These are phyloP conservation scores for Pyricularia sp. DNA, from an alignment of 2,329 filamentous ascomycete species.

Conservation along the genomic window DNA sequence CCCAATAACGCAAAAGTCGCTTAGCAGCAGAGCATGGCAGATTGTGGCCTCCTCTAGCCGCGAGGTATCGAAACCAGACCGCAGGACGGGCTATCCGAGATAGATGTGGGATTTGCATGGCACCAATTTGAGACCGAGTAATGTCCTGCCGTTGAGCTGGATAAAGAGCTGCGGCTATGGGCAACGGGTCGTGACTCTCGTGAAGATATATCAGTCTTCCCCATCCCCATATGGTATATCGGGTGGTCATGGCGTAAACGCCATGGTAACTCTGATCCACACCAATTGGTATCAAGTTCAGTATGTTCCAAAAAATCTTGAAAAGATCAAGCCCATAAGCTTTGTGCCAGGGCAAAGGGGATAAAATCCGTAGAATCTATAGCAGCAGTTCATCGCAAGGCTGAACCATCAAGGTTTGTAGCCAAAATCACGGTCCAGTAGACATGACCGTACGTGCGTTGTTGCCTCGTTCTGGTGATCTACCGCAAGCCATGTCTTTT, in stretches of 20 bases:
- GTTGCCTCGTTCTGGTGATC: background rate
- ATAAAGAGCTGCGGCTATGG: background rate
- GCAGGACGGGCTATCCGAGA: background rate
- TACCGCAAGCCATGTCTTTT: background rate
- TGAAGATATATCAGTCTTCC: constrained; percentile 4
- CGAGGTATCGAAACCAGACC: background rate
- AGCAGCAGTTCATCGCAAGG: background rate
- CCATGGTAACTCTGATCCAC: background rate
- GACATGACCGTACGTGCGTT: background rate
- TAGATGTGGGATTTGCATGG: background rate
- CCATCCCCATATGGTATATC: constrained; percentile 2
- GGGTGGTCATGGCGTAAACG: background rate
- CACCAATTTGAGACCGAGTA: background rate
- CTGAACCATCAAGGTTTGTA: background rate
- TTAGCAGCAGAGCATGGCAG: background rate
- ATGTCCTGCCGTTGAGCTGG: background rate
- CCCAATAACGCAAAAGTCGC: background rate
- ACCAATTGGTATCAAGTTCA: background rate
- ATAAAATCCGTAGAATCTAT: background rate
- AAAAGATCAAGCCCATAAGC: background rate
- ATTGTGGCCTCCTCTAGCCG: background rate
- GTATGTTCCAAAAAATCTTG: background rate
- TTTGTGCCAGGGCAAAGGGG: background rate
- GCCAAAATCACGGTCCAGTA: background rate
- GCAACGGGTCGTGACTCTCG: constrained; percentile 6